Conservation (phyloP, 148 eudicot species). For the Diospyros kaki region DNA sequence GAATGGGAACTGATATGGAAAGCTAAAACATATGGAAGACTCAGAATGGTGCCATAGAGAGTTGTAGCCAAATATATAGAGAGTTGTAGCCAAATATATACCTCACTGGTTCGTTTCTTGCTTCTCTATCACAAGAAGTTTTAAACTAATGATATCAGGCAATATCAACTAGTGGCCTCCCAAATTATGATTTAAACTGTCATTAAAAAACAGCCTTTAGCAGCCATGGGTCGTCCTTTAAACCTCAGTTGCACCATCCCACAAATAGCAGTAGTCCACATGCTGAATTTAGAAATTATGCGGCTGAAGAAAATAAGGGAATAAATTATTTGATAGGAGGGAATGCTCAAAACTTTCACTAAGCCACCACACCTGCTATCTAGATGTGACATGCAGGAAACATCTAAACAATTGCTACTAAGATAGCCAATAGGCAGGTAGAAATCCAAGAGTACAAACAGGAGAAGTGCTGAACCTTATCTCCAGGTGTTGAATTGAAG, state of each 20-base stretch:
- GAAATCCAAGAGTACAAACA: not conserved
- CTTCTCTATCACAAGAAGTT: too few species aligned
- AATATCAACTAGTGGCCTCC: too few species aligned
- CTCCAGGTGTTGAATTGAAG: constrained; percentile 89
- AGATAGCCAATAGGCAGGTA: not conserved
- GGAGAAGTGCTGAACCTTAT: constrained; percentile 41
- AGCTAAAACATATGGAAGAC: too few species aligned
- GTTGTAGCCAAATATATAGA: too few species aligned
- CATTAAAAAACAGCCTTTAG: too few species aligned
- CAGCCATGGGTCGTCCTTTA: not conserved
- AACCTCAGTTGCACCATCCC: not conserved
- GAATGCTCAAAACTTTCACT: not conserved
- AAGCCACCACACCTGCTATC: not conserved
- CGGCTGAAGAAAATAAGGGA: not conserved
- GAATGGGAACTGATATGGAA: too few species aligned
- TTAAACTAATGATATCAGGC: too few species aligned
- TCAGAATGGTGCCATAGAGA: too few species aligned
- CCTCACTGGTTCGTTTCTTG: too few species aligned
- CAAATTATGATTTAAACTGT: too few species aligned
- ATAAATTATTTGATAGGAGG: not conserved
- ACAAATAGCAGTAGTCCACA: not conserved
- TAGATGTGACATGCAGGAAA: not conserved
- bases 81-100: too few species aligned
- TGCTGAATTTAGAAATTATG: not conserved
- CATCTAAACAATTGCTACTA: not conserved